These are phyloP conservation scores for Lantana camara DNA, from an alignment of 257 asterid genomes.

Conservation along the genomic window DNA sequence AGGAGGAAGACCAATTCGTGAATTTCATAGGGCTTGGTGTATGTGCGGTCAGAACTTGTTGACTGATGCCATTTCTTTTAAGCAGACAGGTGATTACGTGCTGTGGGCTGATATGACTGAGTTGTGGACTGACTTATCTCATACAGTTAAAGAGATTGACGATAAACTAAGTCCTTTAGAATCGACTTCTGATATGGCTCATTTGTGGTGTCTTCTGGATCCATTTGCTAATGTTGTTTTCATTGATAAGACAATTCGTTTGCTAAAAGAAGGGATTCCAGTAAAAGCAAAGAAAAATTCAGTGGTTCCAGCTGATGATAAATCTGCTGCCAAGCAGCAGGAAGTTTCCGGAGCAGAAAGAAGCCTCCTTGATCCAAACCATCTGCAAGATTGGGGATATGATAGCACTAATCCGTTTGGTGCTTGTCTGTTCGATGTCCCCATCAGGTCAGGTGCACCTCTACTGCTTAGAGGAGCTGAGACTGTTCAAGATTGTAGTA, in stretches of 20 bases:
- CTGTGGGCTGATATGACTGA: conserved; percentile 75
- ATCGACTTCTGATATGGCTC: conserved; percentile 65
- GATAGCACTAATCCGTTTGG: conserved; percentile 47
- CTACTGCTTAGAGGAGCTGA: conserved; percentile 44
- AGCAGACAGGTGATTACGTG: conserved; percentile 48
- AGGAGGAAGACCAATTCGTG: conserved; percentile 93
- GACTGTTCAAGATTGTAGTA: conserved; percentile 49
- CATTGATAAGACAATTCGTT: conserved; percentile 77
- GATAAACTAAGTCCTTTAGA: conserved; percentile 52
- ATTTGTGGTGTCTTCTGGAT: conserved; percentile 88
- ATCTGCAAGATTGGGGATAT: conserved; percentile 44
- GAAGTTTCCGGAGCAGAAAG: conserved; percentile 48
- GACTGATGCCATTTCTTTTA: conserved; percentile 41
- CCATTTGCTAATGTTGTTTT: conserved; percentile 90
- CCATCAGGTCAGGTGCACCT: conserved; percentile 52
- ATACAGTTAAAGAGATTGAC: conserved; percentile 62
- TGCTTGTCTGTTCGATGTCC: conserved; percentile 61
- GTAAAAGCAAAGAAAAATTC: conserved; percentile 71
- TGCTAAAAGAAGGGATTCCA: conserved; percentile 73
- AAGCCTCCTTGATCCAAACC: conserved; percentile 29
- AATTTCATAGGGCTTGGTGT: conserved; percentile 91
- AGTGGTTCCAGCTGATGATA: conserved; percentile 48
- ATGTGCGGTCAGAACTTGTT: conserved; percentile 76
- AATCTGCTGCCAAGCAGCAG: conserved; percentile 47
- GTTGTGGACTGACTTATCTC: conserved; percentile 71